phyloP scores from a whole-genome alignment of 1,284 basidiomycete genomes.

The Cryptococcus sp. region DNA sequence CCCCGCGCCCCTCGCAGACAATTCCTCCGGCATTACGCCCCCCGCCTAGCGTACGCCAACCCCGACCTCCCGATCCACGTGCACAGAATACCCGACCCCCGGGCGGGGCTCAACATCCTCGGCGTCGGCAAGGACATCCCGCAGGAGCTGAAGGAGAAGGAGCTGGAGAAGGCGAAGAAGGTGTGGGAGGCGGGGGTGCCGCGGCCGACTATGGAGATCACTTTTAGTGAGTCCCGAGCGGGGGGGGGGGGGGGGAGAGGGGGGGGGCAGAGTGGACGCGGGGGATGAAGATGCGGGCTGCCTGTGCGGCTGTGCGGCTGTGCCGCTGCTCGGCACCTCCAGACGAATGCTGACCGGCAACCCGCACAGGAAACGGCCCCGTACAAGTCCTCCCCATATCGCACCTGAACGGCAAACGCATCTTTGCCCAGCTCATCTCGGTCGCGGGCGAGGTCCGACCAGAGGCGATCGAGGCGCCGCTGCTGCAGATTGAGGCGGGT shows the following conservation, averaged over 20 bases:
- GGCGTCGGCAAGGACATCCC: too few species aligned
- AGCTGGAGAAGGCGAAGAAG: too few species aligned
- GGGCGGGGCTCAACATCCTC: constrained; percentile 16
- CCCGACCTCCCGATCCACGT: constrained; percentile 33
- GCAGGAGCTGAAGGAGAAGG: too few species aligned
- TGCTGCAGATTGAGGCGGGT: neutral
- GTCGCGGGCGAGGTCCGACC: constrained; percentile 14
- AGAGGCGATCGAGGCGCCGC: constrained; percentile 5
- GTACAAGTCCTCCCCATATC: constrained; percentile 24
- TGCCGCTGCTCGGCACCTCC: too few species aligned
- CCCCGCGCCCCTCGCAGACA: constrained; percentile 20
- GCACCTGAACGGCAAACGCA: constrained; percentile 24
- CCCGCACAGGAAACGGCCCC: constrained; percentile 15
- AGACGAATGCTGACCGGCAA: too few species aligned
- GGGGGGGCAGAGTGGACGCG: too few species aligned
- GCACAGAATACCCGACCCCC: constrained; percentile 27
- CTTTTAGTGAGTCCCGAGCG: too few species aligned
- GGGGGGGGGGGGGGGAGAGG: too few species aligned
- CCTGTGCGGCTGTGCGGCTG: too few species aligned
- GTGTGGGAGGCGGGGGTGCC: constrained; percentile 9
- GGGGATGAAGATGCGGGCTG: too few species aligned
- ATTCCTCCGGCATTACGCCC: constrained; percentile 35
- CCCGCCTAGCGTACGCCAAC: constrained; percentile 43
- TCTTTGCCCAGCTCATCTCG: constrained; percentile 22
- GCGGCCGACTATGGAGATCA: too few species aligned